These are phyloP conservation scores for Penicillium canariense DNA, from an alignment of 495 filamentous ascomycete species.

Conservation along the genomic window DNA sequence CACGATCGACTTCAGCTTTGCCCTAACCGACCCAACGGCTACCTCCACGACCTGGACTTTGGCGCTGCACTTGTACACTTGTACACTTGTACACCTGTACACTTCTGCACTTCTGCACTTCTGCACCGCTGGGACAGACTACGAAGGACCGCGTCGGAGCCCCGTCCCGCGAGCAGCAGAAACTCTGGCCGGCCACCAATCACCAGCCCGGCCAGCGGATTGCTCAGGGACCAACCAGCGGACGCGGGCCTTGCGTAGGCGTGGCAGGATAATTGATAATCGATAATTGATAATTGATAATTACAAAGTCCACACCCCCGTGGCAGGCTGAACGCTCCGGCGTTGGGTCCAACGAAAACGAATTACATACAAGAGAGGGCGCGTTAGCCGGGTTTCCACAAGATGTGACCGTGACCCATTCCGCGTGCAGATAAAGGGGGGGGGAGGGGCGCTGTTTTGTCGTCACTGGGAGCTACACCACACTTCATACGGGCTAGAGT, in stretches of 20 bases:
- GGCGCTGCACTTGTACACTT: no score
- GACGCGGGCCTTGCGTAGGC: background rate
- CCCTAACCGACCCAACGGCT: conserved; percentile 1
- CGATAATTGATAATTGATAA: no score
- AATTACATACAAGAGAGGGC: background rate
- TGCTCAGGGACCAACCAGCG: background rate
- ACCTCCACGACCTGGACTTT: background rate
- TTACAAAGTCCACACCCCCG: no score
- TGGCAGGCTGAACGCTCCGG: background rate
- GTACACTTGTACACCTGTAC: no score
- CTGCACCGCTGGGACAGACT: background rate
- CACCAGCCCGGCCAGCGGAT: background rate
- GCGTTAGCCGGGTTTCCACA: conserved; percentile 24
- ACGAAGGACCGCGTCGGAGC: background rate
- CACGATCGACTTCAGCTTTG: conserved; percentile 22
- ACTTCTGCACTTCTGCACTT: no score
- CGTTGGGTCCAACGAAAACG: background rate
- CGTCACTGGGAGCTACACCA: no score
- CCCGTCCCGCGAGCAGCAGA: background rate
- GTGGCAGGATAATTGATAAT: no score
- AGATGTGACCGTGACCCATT: conserved; percentile 24
- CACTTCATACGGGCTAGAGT: no score
- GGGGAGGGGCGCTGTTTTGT: background rate
- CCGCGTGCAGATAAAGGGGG: conserved; percentile 16
- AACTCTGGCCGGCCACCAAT: background rate